These are phyloP conservation scores for Porodaedalea pini DNA, from an alignment of 1,284 basidiomycete species.

Conservation along the genomic window DNA sequence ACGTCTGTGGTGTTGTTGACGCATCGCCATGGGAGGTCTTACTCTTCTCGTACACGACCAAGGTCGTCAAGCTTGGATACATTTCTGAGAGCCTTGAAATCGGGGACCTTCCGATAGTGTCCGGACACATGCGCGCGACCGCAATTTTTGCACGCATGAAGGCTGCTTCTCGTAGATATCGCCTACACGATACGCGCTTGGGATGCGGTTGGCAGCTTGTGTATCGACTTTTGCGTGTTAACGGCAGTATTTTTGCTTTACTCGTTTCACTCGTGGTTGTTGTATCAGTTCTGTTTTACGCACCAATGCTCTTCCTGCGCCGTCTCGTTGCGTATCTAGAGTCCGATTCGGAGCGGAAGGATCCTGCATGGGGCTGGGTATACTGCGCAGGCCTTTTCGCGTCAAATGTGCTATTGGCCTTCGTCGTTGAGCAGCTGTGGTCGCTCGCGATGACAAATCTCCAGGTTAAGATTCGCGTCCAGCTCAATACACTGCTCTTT, in stretches of 20 bases:
- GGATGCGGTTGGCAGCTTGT: slow-evolving; percentile 63
- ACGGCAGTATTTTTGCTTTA: slow-evolving; percentile 23
- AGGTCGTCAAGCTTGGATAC: slow-evolving; percentile 79
- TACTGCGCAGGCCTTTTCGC: slow-evolving; percentile 38
- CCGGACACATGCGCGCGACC: slow-evolving; percentile 65
- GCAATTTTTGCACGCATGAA: slow-evolving; percentile 51
- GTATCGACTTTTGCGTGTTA: slow-evolving; percentile 23
- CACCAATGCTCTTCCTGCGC: slow-evolving; percentile 44
- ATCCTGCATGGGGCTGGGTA: slow-evolving; percentile 26
- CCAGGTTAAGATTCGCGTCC: slow-evolving; percentile 72
- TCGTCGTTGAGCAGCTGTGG: slow-evolving; percentile 55
- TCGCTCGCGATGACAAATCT: slow-evolving; percentile 68
- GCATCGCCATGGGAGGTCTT: slow-evolving; percentile 57
- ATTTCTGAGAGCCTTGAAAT: slow-evolving; percentile 71
- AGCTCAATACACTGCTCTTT: slow-evolving; percentile 84
- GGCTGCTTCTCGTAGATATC: slow-evolving; percentile 35
- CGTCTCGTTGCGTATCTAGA: slow-evolving; percentile 44
- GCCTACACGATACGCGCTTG: slow-evolving; percentile 36
- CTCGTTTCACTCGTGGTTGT: slow-evolving; percentile 36
- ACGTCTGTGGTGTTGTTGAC: slow-evolving; percentile 55
- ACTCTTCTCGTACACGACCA: slow-evolving; percentile 80
- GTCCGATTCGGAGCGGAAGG: slow-evolving; percentile 11
- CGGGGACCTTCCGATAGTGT: slow-evolving; percentile 78
- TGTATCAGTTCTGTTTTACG: slow-evolving; percentile 43
- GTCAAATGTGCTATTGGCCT: slow-evolving; percentile 34